These are phyloP conservation scores for Nitzschia sp. DNA, from an alignment of 108 stramenopile species.

Conservation along the genomic window DNA sequence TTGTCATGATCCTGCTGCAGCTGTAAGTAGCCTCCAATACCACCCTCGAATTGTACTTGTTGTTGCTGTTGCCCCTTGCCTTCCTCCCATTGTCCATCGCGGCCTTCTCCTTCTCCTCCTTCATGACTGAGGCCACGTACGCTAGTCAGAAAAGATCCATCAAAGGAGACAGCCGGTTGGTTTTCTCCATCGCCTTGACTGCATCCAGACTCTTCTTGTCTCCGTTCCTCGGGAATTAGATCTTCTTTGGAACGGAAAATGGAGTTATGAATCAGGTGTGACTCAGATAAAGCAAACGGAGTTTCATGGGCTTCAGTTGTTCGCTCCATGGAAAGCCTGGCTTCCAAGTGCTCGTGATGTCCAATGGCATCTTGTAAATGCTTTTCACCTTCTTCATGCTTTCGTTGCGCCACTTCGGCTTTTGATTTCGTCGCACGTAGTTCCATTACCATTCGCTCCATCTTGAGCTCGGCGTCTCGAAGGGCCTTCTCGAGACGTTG, in stretches of 20 bases:
- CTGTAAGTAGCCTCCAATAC: background rate
- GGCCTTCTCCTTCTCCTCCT: slow-evolving; percentile 5
- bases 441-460: background rate
- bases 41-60: background rate
- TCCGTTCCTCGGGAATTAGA: background rate
- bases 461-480: slow-evolving; percentile 8
- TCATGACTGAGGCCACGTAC: background rate
- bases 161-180: background rate
- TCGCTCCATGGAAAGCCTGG: background rate
- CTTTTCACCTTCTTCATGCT: slow-evolving; percentile 10
- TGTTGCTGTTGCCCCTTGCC: background rate
- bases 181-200: background rate
- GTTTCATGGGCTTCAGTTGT: background rate
- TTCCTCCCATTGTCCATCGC: slow-evolving; percentile 6
- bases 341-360: background rate
- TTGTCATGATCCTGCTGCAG: slow-evolving; percentile 8
- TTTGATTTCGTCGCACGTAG: background rate
- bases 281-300: background rate
- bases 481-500: slow-evolving; percentile 7
- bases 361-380: background rate
- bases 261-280: too few relatives aligned
- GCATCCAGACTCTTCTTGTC: background rate
- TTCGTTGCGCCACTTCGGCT: slow-evolving; percentile 15
- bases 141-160: slow-evolving; percentile 4
- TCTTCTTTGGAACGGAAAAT: background rate